Evolutionary conservation across 805 yeast genomes (phyloP).

Genomic region (Zygosaccharomyces bisporus): DNA sequence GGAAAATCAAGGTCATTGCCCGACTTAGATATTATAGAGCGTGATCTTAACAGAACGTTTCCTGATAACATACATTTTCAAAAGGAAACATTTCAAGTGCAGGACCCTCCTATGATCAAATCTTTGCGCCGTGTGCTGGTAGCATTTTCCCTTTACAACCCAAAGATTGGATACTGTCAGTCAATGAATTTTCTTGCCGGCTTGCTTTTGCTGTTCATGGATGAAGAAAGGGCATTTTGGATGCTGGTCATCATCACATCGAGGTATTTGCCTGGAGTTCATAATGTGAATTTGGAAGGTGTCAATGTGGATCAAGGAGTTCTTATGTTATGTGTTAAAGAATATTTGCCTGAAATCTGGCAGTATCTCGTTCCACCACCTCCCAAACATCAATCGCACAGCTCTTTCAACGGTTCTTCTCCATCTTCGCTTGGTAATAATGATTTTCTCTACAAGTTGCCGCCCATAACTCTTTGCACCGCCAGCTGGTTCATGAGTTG

Average conservation of each 20-base stretch:
- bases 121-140: slow-evolving; percentile 75
- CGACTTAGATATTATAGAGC: slow-evolving; percentile 88
- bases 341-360: slow-evolving; percentile 84
- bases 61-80: slow-evolving; percentile 89
- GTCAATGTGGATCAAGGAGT: slow-evolving; percentile 96
- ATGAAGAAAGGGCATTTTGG: slow-evolving; percentile 92
- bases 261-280: slow-evolving; percentile 83
- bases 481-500: slow-evolving; percentile 98
- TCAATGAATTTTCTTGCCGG: slow-evolving; percentile 92
- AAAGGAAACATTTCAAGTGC: slow-evolving; percentile 32
- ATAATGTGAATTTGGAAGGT: slow-evolving; percentile 85
- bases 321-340: slow-evolving; percentile 77
- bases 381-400: slow-evolving; percentile 25
- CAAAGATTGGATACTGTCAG: slow-evolving; percentile 93
- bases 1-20: slow-evolving; percentile 14
- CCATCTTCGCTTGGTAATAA: slow-evolving; percentile 21
- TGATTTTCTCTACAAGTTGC: slow-evolving; percentile 66
- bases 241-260: slow-evolving; percentile 90
- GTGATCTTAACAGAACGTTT: slow-evolving; percentile 90
- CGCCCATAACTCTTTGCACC: slow-evolving; percentile 89
- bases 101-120: slow-evolving; percentile 62
- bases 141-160: slow-evolving; percentile 82
- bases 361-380: slow-evolving; percentile 37
- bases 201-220: slow-evolving; percentile 73
- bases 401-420: background rate